phyloP scores from a whole-genome alignment of 768 basidiomycete genomes.

The Tulasnella sp. region DNA sequence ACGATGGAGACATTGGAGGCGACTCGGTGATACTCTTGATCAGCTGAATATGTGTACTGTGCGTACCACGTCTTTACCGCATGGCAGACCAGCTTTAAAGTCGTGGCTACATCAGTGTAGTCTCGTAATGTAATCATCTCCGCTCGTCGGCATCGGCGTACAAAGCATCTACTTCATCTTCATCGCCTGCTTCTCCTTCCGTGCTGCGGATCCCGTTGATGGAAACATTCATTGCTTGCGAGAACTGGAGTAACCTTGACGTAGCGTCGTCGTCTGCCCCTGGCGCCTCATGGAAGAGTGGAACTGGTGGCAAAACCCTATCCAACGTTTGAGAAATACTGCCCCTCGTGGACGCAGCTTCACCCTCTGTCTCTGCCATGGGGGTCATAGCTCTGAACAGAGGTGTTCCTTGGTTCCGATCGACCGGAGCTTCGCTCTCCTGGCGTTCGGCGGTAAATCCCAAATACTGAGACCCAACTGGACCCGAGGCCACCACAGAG shows the following conservation, averaged over 20 bases:
- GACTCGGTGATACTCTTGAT: slow-evolving; percentile 28
- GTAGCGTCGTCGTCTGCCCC: slow-evolving; percentile 18
- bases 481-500: slow-evolving; percentile 26
- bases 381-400: slow-evolving; percentile 47
- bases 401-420: slow-evolving; percentile 44
- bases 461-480: slow-evolving; percentile 21
- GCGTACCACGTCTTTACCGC: too few relatives aligned
- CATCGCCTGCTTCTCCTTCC: slow-evolving; percentile 63
- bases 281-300: slow-evolving; percentile 32
- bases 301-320: slow-evolving; percentile 31
- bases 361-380: slow-evolving; percentile 27
- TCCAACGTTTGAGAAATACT: slow-evolving; percentile 17
- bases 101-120: too few relatives aligned
- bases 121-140: slow-evolving; percentile 22
- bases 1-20: slow-evolving; percentile 84
- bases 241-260: slow-evolving; percentile 60
- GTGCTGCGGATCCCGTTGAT: slow-evolving; percentile 45
- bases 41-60: too few relatives aligned
- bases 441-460: slow-evolving; percentile 22
- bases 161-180: slow-evolving; percentile 38
- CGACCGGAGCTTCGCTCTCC: slow-evolving; percentile 17
- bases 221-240: slow-evolving; percentile 50
- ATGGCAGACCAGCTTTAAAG: too few relatives aligned
- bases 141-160: slow-evolving; percentile 60
- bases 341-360: background rate